These are phyloP conservation scores for Acephala macrosclerotiorum DNA, from an alignment of 2,329 filamentous ascomycete genomes.

Conservation along the genomic window DNA sequence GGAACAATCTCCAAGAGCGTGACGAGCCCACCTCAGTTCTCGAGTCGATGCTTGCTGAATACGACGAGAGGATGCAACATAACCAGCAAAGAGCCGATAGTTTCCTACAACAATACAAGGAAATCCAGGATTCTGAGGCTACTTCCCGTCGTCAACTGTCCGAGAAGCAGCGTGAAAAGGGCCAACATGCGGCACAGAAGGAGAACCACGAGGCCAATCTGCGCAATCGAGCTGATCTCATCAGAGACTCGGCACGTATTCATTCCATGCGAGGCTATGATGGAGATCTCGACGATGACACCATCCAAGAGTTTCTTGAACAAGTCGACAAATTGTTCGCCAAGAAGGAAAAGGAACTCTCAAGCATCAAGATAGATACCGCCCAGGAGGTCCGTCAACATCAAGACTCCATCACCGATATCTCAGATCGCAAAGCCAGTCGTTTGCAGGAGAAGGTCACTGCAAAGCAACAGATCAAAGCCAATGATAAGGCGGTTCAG, in stretches of 20 bases:
- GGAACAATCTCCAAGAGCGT: slow-evolving; percentile 77
- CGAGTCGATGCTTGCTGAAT: slow-evolving; percentile 74
- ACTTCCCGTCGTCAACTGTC: slow-evolving; percentile 56
- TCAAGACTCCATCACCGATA: slow-evolving; percentile 73
- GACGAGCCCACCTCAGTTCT: slow-evolving; percentile 81
- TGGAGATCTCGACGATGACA: slow-evolving; percentile 74
- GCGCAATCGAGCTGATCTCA: slow-evolving; percentile 71
- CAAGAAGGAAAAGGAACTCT: slow-evolving; percentile 82
- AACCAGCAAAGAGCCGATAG: slow-evolving; percentile 69
- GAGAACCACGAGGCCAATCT: slow-evolving; percentile 86
- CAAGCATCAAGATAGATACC: slow-evolving; percentile 76
- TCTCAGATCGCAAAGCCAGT: slow-evolving; percentile 77
- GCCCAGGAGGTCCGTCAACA: slow-evolving; percentile 77
- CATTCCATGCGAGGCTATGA: slow-evolving; percentile 89
- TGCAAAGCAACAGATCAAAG: slow-evolving; percentile 74
- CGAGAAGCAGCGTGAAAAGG: slow-evolving; percentile 68
- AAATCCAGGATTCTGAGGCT: slow-evolving; percentile 62
- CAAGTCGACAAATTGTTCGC: slow-evolving; percentile 76
- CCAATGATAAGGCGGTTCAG: slow-evolving; percentile 75
- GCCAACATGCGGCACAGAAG: slow-evolving; percentile 85
- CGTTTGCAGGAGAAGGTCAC: slow-evolving; percentile 77
- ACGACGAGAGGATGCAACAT: slow-evolving; percentile 75
- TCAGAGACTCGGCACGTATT: slow-evolving; percentile 77
- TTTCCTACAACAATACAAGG: slow-evolving; percentile 69
- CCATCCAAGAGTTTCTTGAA: slow-evolving; percentile 79